Percentiles rank a stretch among this genome's conserved stretches.
Evolutionary conservation across 2,329 filamentous ascomycete genomes (phyloP).

Genomic region (Aspergillus novoparasiticus): DNA sequence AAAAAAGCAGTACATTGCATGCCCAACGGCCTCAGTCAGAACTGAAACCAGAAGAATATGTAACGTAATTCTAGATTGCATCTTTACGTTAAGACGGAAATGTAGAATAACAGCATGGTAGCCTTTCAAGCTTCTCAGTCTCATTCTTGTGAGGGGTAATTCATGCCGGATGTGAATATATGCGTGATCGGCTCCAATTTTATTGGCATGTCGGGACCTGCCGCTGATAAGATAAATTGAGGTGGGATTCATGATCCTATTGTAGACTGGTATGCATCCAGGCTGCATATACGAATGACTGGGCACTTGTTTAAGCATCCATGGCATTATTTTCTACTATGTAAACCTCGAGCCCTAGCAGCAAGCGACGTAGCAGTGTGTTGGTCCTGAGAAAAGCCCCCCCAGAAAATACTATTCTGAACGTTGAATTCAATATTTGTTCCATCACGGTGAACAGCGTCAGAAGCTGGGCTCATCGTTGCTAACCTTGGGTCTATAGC

Average conservation of each 20-base stretch:
- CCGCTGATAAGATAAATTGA: neutral
- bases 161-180: neutral
- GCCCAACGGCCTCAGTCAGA: neutral
- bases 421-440: too few species aligned
- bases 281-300: neutral
- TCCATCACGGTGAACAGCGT: neutral
- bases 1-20: neutral
- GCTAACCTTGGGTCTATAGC: neutral
- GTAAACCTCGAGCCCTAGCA: neutral
- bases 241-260: neutral
- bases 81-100: neutral
- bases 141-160: neutral
- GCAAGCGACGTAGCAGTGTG: neutral
- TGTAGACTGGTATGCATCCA: neutral
- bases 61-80: accelerated
- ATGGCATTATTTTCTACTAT: neutral
- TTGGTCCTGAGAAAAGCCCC: neutral
- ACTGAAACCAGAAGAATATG: neutral
- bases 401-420: too few species aligned
- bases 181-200: too few species aligned
- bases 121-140: too few species aligned
- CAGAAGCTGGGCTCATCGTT: neutral
- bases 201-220: neutral
- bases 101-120: neutral
- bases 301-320: neutral